Conservation (phyloP, 495 filamentous ascomycete genomes). For the Neurospora sp. region DNA sequence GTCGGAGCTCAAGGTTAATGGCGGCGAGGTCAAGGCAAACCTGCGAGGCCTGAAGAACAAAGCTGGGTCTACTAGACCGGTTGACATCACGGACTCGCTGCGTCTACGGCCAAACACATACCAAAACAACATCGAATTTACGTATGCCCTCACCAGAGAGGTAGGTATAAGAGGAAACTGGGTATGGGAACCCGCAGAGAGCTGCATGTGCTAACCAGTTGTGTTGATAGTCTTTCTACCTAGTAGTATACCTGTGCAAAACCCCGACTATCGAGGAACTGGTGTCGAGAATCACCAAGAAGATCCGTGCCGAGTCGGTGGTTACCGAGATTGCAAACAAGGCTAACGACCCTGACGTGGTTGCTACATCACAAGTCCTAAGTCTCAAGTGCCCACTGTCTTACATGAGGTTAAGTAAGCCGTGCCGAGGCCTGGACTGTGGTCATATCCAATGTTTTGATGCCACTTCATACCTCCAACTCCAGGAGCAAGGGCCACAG, state of each 20-base stretch:
- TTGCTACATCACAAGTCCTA: slow-evolving; percentile 75
- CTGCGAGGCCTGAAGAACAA: slow-evolving; percentile 90
- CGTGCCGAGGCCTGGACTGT: slow-evolving; percentile 70
- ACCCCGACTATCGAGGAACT: slow-evolving; percentile 61
- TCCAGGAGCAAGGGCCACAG: slow-evolving; percentile 91
- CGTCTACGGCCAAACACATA: slow-evolving; percentile 57
- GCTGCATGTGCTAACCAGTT: background rate
- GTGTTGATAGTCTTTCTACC: slow-evolving; percentile 57
- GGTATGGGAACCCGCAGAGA: background rate
- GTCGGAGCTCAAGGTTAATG: slow-evolving; percentile 83
- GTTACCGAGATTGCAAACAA: slow-evolving; percentile 72
- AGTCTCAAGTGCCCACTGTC: slow-evolving; percentile 89
- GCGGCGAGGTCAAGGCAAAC: slow-evolving; percentile 77
- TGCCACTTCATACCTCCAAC: slow-evolving; percentile 79
- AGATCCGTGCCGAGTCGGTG: slow-evolving; percentile 72
- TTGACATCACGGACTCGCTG: slow-evolving; percentile 72
- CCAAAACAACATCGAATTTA: slow-evolving; percentile 68
- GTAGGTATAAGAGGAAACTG: slow-evolving; percentile 29
- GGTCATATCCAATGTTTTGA: slow-evolving; percentile 94
- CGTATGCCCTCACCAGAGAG: slow-evolving; percentile 86
- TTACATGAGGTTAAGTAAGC: slow-evolving; percentile 67
- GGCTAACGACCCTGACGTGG: slow-evolving; percentile 78
- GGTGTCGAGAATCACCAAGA: slow-evolving; percentile 56
- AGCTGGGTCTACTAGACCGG: slow-evolving; percentile 83
- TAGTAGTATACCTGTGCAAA: slow-evolving; percentile 65